Percentiles rank a stretch among this genome's conserved stretches.
phyloP scores from a whole-genome alignment of 805 yeast species.

The Millerago galiae region DNA sequence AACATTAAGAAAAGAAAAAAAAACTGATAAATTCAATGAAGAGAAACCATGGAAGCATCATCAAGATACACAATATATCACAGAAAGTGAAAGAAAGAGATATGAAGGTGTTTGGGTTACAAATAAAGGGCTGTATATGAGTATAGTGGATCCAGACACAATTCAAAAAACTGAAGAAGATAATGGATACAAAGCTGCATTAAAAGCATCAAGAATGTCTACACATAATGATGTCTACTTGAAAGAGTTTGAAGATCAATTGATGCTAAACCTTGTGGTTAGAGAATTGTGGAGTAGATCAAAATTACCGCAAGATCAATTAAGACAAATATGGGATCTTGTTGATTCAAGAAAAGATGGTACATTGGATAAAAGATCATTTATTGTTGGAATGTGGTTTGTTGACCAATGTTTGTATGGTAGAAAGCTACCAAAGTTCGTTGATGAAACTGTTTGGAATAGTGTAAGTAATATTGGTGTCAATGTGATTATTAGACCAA shows the following conservation, averaged over 20 bases:
- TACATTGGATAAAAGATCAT: conserved; percentile 70
- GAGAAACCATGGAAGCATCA: conserved; percentile 95
- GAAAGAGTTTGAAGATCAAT: conserved; percentile 15
- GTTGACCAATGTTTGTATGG: conserved; percentile 96
- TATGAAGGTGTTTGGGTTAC: conserved; percentile 95
- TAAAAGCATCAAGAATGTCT: conserved; percentile 22
- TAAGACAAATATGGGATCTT: conserved; percentile 61
- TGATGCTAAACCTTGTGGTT: conserved; percentile 46
- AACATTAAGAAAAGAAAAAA: conserved; percentile 23
- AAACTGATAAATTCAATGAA: conserved; percentile 54
- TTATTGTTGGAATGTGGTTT: conserved; percentile 95
- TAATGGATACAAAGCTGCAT: conserved; percentile 19
- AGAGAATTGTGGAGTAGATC: conserved; percentile 78
- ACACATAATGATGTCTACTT: conserved; percentile 24
- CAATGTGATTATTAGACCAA: conserved; percentile 22
- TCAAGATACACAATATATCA: conserved; percentile 43
- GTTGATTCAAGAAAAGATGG: conserved; percentile 69
- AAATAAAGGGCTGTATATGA: conserved; percentile 63
- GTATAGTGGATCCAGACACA: conserved; percentile 18
- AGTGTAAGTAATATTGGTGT: conserved; percentile 54
- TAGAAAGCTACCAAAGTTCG: conserved; percentile 69
- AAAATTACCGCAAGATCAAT: conserved; percentile 53
- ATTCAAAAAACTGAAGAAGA: conserved; percentile 15
- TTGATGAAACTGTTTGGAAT: conserved; percentile 72
- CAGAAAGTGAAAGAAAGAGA: conserved; percentile 69